Base-by-base conservation (phyloP, 169 alveolate genomes). In the Plasmodium cynomolgi region DNA sequence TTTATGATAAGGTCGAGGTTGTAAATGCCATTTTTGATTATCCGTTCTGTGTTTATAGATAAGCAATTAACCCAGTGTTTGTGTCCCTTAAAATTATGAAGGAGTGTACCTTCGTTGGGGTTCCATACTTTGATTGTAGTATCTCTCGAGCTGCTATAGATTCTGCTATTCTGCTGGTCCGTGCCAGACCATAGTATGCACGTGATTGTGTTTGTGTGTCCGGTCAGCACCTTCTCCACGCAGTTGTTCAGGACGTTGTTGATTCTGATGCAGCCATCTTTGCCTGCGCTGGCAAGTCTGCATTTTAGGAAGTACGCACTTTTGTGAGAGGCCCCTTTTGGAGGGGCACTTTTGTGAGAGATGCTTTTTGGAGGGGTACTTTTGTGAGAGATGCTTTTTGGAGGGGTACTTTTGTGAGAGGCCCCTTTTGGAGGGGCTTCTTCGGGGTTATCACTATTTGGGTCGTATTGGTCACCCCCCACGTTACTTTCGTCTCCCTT, bases 41-140 rank as follows among this genome's bases (percentile, higher is more conserved):
- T 97, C 74, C 97, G 96, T 84, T 97, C 99, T 23, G 99, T 98
- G 96, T 98, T 98, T 37, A 98, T 86, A 3, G 99, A 99, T 79
- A 99, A 96, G 5, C 99, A 98, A 92, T 99, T 99, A 13, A 99
- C 99, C 99, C 99, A 99, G 96, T 99, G 99, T 31, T 98, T 99
- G 95, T 99, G 99, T 26, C 99, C 99, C 88, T 96, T 97, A 71
- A 90, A 90, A 74, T 97, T 97, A 84, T 95, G 92, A 29, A 96
- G 80, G 17, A 97, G 97, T 0, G 95, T 85, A 4, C 98, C 97
- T 2, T 84, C 93, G 58, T 75, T 72, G 4, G 96, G 80, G 84
- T 97, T 92, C 99, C 99, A 98, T 75, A 98, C 98, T 95, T 98
- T 98, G 23, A 99, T 96, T 17, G 99, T 94, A 54, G 99, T 98